phyloP scores from a whole-genome alignment of 2,329 filamentous ascomycete species.

The Trichoderma sp. region DNA sequence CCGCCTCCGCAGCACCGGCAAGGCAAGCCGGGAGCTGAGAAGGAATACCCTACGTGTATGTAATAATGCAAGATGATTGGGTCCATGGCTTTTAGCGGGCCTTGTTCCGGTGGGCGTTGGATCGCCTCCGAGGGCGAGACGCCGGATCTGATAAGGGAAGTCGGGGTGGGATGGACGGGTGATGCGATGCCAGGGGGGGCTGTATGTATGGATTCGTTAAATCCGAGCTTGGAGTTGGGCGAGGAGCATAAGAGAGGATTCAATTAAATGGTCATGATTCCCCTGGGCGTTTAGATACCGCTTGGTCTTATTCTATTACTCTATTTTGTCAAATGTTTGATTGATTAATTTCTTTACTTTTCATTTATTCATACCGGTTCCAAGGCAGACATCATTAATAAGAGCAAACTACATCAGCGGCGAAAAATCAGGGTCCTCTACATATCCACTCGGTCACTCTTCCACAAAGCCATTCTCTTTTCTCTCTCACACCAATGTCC shows the following conservation, averaged over 20 bases:
- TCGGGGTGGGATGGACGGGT: not conserved
- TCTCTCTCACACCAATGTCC: slow-evolving; percentile 25
- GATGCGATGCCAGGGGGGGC: not conserved
- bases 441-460: slow-evolving; percentile 3
- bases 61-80: not conserved
- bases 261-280: not conserved
- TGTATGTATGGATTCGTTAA: not conserved
- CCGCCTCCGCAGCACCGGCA: not conserved
- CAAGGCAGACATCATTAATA: not conserved
- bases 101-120: not conserved
- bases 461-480: slow-evolving; percentile 12
- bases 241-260: not conserved
- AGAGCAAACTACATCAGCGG: not conserved
- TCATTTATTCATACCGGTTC: not conserved
- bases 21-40: slow-evolving; percentile 4
- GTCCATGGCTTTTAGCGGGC: no score
- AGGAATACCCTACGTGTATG: not conserved
- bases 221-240: slow-evolving; percentile 6
- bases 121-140: not conserved
- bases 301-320: not conserved
- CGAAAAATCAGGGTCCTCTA: not conserved
- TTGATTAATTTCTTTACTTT: not conserved
- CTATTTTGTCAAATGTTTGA: not conserved
- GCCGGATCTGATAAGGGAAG: slow-evolving; percentile 25
- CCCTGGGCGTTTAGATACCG: not conserved